phyloP scores from a whole-genome alignment of 164 flowering plant species.

The Malania oleifera region DNA sequence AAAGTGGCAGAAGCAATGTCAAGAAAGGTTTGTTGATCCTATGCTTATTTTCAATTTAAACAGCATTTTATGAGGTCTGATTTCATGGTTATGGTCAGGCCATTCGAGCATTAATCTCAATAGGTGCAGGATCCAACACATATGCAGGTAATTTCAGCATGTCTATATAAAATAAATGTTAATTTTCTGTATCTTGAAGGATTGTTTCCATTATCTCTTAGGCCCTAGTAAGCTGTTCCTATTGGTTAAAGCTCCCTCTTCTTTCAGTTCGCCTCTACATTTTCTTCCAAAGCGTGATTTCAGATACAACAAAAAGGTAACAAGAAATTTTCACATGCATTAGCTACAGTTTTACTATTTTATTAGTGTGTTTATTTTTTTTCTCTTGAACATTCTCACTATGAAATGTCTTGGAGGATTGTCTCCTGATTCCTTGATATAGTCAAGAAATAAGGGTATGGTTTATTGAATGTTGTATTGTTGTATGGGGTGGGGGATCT shows the following conservation, averaged over 20 bases:
- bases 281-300: conserved; percentile 97
- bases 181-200: conserved; percentile 1
- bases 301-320: conserved; percentile 75
- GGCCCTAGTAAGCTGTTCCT: conserved; percentile 87
- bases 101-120: conserved; percentile 68
- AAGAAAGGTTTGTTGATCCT: conserved; percentile 52
- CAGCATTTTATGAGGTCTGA: background rate
- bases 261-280: conserved; percentile 66
- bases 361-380: too few species aligned
- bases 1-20: conserved; percentile 69
- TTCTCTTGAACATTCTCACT: too few species aligned
- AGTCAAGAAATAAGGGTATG: too few species aligned
- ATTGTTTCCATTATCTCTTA: conserved; percentile 20
- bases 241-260: conserved; percentile 76
- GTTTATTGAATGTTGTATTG: too few species aligned
- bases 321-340: background rate
- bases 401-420: too few species aligned
- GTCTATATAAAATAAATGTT: background rate
- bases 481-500: too few species aligned
- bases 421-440: too few species aligned
- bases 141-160: conserved; percentile 50
- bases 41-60: background rate
- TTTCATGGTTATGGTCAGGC: conserved; percentile 37
- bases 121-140: conserved; percentile 72
- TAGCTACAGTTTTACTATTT: too few species aligned